Conservation (phyloP, 2,329 filamentous ascomycete species). For the Mycocentrospora acerina region DNA sequence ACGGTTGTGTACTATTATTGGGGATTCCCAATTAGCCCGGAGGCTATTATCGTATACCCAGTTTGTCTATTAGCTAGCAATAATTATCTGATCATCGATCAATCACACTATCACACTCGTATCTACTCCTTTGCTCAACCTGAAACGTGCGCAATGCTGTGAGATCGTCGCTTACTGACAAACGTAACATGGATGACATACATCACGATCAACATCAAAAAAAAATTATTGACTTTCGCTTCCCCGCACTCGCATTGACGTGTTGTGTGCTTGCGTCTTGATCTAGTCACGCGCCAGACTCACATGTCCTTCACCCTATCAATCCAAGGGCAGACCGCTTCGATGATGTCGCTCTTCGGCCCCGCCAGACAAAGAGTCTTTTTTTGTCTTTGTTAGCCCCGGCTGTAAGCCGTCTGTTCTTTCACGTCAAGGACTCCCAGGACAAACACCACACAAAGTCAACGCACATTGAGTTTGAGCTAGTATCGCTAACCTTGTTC, state of each 20-base stretch:
- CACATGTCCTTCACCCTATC: slow-evolving; percentile 5
- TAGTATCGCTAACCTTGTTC: no score
- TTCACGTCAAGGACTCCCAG: no score
- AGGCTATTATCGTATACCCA: slow-evolving; percentile 19
- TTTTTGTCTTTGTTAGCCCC: no score
- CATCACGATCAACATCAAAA: no score
- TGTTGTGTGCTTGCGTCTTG: slow-evolving; percentile 7
- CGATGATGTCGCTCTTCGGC: slow-evolving; percentile 6
- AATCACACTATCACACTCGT: slow-evolving; percentile 5
- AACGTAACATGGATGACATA: no score
- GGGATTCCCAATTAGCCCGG: slow-evolving; percentile 27
- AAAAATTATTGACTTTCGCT: no score
- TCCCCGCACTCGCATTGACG: no score
- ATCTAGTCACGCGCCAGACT: slow-evolving; percentile 6
- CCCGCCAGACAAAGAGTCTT: no score
- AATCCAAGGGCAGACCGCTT: slow-evolving; percentile 5
- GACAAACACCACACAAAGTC: no score
- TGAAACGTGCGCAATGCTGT: slow-evolving; percentile 2
- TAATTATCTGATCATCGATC: slow-evolving; percentile 11
- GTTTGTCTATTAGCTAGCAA: slow-evolving; percentile 9
- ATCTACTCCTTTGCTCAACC: slow-evolving; percentile 2
- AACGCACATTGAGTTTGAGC: no score
- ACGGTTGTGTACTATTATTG: slow-evolving; percentile 7
- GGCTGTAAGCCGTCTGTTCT: no score
- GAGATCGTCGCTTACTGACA: no score